Base-by-base conservation (phyloP, 2,329 filamentous ascomycete genomes). In the Thelonectria discophora region DNA sequence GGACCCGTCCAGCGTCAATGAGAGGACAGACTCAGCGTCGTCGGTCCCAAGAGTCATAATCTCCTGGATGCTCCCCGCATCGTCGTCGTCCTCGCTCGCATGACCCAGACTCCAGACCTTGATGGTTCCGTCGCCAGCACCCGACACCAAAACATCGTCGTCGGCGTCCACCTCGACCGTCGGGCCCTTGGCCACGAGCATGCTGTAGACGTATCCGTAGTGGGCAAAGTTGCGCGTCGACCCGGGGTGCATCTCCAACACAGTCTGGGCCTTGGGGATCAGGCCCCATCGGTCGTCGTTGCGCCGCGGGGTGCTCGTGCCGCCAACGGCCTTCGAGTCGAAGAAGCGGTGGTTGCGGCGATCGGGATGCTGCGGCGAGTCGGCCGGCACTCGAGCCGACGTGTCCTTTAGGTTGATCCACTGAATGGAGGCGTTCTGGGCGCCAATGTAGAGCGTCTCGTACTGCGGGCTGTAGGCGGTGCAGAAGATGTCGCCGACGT, bases 401-500 rank as follows among this genome's bases (percentile, higher is more conserved):
- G 87, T 84, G 65, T 92, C 86, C 69, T 86, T 86, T 57, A 97
- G 80, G 66, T 89, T 85, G 69, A 93, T 91, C 95, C 95, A 99
- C 82, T 97, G 94, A 54, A 97, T 95, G 40, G 90, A 93, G 8
- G 93, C 95, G 73, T 98, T 97, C 74, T 98, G 95, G 1, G 93
- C 92, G 59, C 95, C 95, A 45, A 97, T 86, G 75, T 97, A 98
- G 4, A 97, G 85, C 0, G 91, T 97, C 68, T 94, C 86, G 70
- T 92, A 83, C 67, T 88, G 85, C 7, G 88, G 80, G 4, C 93
- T 97, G 76, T 97, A 97, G 1, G 90, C 90, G n/a, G 97, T 89
- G 69, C 93, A 97, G 76, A 98, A 98, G 61, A 99, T 88, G 79
- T 99, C 95, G 62, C 95, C 95, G 42, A 97, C 91, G 70, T 98